phyloP scores from a whole-genome alignment of 345 rosid genomes.

The Camelina neglecta region DNA sequence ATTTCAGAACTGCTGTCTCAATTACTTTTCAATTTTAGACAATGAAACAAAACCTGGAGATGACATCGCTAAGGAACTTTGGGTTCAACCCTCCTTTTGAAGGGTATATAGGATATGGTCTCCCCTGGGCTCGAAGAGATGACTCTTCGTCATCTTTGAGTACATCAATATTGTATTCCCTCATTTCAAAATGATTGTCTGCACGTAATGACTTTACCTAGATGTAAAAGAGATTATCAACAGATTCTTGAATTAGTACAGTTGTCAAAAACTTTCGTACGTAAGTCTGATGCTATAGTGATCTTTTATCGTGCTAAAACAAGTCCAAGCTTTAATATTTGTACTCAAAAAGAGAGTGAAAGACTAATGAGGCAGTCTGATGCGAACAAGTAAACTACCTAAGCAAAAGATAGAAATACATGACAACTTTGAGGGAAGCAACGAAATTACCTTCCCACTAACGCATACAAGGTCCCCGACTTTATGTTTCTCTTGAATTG shows the following conservation, averaged over 20 bases:
- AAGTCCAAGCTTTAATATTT: slow-evolving; percentile 13
- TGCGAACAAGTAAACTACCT: slow-evolving; percentile 22
- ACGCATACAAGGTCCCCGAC: slow-evolving; percentile 81
- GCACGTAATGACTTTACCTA: slow-evolving; percentile 51
- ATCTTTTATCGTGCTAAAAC: slow-evolving; percentile 8
- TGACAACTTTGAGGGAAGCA: slow-evolving; percentile 20
- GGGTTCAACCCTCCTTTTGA: slow-evolving; percentile 88
- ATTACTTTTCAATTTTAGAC: not conserved
- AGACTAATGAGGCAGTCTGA: slow-evolving; percentile 9
- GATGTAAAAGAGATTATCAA: slow-evolving; percentile 25
- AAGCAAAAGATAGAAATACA: slow-evolving; percentile 1
- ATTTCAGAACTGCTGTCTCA: slow-evolving; percentile 10
- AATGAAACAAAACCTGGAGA: slow-evolving; percentile 63
- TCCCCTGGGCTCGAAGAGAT: slow-evolving; percentile 55
- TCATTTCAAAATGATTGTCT: slow-evolving; percentile 85
- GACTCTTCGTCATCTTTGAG: slow-evolving; percentile 72
- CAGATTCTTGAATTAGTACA: slow-evolving; percentile 23
- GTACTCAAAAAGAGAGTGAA: slow-evolving; percentile 9
- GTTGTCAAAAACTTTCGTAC: slow-evolving; percentile 19
- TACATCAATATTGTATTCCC: slow-evolving; percentile 80
- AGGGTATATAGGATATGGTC: slow-evolving; percentile 94
- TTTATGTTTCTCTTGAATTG: slow-evolving; percentile 63
- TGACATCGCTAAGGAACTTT: slow-evolving; percentile 63
- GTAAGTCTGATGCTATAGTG: not conserved
- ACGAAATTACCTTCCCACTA: slow-evolving; percentile 75